Evolutionary conservation across 257 asterid species (phyloP).

Genomic region (Pogostemon cablin): DNA sequence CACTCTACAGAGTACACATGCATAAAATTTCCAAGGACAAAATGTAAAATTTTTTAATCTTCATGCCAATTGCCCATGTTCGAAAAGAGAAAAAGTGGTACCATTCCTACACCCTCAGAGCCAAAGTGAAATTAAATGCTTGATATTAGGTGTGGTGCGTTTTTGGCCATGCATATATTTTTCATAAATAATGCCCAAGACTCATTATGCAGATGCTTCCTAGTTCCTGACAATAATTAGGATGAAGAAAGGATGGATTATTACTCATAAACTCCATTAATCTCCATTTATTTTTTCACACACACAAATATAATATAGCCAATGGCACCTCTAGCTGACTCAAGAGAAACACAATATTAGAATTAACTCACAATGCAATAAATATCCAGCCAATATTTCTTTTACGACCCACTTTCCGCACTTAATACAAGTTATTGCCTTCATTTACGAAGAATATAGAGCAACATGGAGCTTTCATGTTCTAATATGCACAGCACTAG

Average conservation of each 20-base stretch:
- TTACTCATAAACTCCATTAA: neutral
- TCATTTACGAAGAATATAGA: neutral
- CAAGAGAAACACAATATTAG: neutral
- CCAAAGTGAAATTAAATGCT: constrained; percentile 17
- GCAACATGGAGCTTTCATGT: neutral
- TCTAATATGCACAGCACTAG: neutral
- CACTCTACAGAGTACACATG: constrained; percentile 9
- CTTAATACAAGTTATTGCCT: neutral
- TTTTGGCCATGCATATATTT: too few relatives aligned
- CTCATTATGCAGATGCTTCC: too few relatives aligned
- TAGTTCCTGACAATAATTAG: too few relatives aligned
- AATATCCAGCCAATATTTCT: neutral
- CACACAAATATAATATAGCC: neutral
- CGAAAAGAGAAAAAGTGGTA: constrained; percentile 5
- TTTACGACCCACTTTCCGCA: neutral
- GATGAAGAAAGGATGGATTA: neutral
- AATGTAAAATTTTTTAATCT: neutral
- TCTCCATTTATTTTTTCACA: neutral
- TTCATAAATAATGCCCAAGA: too few relatives aligned
- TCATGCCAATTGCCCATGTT: neutral
- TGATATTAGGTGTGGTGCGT: too few relatives aligned
- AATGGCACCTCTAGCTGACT: neutral
- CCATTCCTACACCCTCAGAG: constrained; percentile 1
- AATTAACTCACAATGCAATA: neutral
- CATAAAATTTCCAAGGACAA: neutral